Conservation (phyloP, 2,329 filamentous ascomycete genomes). For the Polychaeton citri region DNA sequence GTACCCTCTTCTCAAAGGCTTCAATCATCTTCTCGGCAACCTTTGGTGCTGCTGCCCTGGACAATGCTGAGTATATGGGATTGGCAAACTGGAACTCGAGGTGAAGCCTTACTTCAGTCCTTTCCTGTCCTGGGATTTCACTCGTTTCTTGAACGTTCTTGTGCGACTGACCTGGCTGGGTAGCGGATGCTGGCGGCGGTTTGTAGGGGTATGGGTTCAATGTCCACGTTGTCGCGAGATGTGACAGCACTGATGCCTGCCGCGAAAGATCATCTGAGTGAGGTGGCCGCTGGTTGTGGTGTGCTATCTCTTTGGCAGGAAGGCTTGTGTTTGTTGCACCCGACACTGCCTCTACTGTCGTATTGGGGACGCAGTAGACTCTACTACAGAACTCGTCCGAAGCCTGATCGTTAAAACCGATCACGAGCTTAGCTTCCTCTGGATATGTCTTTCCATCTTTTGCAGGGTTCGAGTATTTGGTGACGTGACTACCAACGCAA, state of each 20-base stretch:
- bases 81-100: slow-evolving; percentile 79
- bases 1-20: slow-evolving; percentile 77
- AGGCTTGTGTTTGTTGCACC: slow-evolving; percentile 41
- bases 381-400: slow-evolving; percentile 72
- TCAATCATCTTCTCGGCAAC: slow-evolving; percentile 81
- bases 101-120: slow-evolving; percentile 61
- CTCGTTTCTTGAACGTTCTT: slow-evolving; percentile 28
- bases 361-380: slow-evolving; percentile 61
- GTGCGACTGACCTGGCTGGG: slow-evolving; percentile 14
- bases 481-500: slow-evolving; percentile 66
- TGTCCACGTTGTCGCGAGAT: slow-evolving; percentile 57
- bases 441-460: slow-evolving; percentile 46
- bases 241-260: slow-evolving; percentile 43
- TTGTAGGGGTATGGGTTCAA: slow-evolving; percentile 39
- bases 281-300: slow-evolving; percentile 26
- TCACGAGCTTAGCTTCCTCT: slow-evolving; percentile 60
- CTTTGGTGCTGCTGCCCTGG: slow-evolving; percentile 67
- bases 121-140: slow-evolving; percentile 26
- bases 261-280: slow-evolving; percentile 22
- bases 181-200: slow-evolving; percentile 28
- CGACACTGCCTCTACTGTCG: slow-evolving; percentile 64
- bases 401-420: slow-evolving; percentile 72
- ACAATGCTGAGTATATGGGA: slow-evolving; percentile 74
- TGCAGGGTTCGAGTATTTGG: slow-evolving; percentile 49
- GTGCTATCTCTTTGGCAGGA: slow-evolving; percentile 23